Conservation (phyloP, 192 early-diverging fungal genomes). For the Coemansia sp. region DNA sequence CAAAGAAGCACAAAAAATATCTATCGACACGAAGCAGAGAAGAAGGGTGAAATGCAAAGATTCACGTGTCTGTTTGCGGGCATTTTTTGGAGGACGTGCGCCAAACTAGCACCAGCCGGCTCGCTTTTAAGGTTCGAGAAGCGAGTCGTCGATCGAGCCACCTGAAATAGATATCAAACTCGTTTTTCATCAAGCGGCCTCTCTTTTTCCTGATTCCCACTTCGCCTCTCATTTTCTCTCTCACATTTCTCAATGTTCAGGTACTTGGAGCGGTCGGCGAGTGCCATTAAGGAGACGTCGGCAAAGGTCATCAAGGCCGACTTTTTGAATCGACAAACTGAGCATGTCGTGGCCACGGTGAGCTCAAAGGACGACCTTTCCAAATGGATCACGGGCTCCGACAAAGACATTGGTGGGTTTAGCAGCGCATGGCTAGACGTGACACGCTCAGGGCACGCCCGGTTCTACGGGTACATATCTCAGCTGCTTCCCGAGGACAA, state of each 20-base stretch:
- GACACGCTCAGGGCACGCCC: slow-evolving; percentile 60
- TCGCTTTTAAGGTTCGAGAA: background rate
- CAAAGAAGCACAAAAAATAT: slow-evolving; percentile 10
- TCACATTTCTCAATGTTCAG: slow-evolving; percentile 8
- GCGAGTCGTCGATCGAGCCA: background rate
- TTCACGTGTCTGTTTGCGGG: background rate
- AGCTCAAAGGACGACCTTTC: slow-evolving; percentile 63
- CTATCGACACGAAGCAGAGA: background rate
- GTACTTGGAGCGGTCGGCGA: slow-evolving; percentile 39
- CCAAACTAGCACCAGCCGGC: too few species aligned
- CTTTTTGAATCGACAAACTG: slow-evolving; percentile 64
- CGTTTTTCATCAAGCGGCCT: background rate
- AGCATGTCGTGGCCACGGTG: slow-evolving; percentile 68
- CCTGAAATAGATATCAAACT: background rate
- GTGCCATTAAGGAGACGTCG: slow-evolving; percentile 23
- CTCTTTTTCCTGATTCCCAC: background rate
- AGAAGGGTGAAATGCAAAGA: background rate
- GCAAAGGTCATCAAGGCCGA: slow-evolving; percentile 34
- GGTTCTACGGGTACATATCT: slow-evolving; percentile 81
- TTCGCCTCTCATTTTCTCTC: background rate
- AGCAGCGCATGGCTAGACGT: slow-evolving; percentile 76
- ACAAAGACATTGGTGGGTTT: slow-evolving; percentile 88
- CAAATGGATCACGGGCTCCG: slow-evolving; percentile 79
- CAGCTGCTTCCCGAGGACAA: slow-evolving; percentile 71
- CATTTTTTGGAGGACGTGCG: background rate